phyloP scores from a whole-genome alignment of 78 protist genomes.

The Guillardia theta region DNA sequence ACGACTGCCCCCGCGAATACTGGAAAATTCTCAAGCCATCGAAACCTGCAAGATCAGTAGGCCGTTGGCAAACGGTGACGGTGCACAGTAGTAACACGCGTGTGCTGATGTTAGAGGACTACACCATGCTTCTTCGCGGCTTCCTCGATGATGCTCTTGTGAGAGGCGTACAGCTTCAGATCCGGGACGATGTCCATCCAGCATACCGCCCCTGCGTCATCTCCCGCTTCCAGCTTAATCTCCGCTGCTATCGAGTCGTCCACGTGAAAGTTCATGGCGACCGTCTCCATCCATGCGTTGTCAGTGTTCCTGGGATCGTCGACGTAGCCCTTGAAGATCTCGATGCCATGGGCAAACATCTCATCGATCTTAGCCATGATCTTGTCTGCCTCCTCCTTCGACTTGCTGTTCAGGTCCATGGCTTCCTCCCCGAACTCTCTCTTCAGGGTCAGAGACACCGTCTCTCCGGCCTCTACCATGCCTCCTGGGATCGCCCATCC shows the following conservation, averaged over 20 bases:
- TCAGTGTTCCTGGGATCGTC: slow-evolving; percentile 57
- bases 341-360: background rate
- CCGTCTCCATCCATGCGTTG: slow-evolving; percentile 66
- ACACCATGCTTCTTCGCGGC: no score
- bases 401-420: background rate
- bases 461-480: slow-evolving; percentile 55
- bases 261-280: slow-evolving; percentile 52
- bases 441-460: background rate
- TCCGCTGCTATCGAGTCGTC: background rate
- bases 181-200: no score
- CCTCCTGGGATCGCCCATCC: slow-evolving; percentile 65
- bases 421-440: slow-evolving; percentile 58
- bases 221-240: background rate
- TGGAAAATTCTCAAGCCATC: no score
- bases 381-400: background rate
- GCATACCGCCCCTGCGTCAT: no score
- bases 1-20: no score
- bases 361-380: background rate
- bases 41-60: no score
- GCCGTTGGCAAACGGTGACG: no score
- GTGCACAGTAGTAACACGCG: no score
- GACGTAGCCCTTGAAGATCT: slow-evolving; percentile 50
- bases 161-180: no score
- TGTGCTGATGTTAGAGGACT: no score
- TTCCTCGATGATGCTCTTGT: no score